These are phyloP conservation scores for Aspergillus funiculosus DNA, from an alignment of 495 filamentous ascomycete genomes.

Conservation along the genomic window DNA sequence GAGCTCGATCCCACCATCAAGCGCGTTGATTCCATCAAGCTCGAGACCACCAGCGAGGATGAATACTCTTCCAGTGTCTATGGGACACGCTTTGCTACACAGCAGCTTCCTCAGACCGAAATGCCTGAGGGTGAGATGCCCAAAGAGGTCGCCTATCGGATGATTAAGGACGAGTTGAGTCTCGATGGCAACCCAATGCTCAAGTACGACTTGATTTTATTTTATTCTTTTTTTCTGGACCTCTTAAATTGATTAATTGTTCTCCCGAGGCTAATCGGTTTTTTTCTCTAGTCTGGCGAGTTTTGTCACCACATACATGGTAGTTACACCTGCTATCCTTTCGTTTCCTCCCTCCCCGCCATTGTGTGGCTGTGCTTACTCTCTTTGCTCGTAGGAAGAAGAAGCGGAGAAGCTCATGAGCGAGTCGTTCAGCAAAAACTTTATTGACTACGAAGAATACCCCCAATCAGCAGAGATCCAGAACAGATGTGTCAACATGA, in stretches of 20 bases:
- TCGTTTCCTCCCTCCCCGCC: not conserved
- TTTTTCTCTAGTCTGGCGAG: conserved; percentile 53
- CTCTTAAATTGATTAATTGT: not conserved
- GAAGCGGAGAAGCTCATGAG: conserved; percentile 88
- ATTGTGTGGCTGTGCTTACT: not conserved
- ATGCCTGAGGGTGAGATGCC: conserved; percentile 93
- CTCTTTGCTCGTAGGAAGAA: conserved; percentile 54
- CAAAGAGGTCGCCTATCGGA: conserved; percentile 80
- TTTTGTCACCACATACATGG: conserved; percentile 89
- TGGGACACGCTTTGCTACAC: conserved; percentile 70
- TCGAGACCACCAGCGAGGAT: conserved; percentile 41
- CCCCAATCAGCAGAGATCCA: conserved; percentile 80
- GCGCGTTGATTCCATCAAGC: conserved; percentile 28
- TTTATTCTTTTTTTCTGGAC: not conserved
- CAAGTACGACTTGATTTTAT: conserved; percentile 50
- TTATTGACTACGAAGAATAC: conserved; percentile 86
- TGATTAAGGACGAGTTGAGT: conserved; percentile 92
- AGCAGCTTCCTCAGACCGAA: conserved; percentile 70
- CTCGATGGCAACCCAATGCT: conserved; percentile 50
- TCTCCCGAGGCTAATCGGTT: conserved; percentile 2
- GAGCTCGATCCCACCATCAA: conserved; percentile 20
- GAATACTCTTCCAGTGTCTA: conserved; percentile 74
- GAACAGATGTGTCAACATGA: conserved; percentile 85
- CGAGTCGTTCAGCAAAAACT: conserved; percentile 81
- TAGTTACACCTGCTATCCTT: conserved; percentile 25